Evolutionary conservation across 1,284 basidiomycete genomes (phyloP).

Genomic region (Wallemia hederae): DNA sequence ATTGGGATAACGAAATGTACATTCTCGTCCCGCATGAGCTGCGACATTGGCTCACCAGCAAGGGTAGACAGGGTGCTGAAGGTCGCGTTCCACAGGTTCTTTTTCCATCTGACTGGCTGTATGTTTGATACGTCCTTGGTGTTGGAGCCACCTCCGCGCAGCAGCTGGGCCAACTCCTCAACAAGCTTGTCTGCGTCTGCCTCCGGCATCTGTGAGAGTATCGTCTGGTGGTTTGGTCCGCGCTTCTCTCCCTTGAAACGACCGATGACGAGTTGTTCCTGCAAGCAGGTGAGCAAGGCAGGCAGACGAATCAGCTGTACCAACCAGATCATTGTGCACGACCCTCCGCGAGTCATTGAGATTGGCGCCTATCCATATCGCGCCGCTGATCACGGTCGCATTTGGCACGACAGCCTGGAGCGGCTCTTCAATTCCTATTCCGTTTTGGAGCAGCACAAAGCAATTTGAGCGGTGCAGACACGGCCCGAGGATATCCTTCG

Average conservation of each 20-base stretch:
- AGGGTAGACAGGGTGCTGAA: neutral
- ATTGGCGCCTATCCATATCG: conserved; percentile 8
- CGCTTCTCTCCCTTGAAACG: neutral
- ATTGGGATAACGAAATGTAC: neutral
- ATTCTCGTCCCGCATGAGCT: neutral
- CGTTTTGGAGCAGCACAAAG: conserved; percentile 20
- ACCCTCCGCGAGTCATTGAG: neutral
- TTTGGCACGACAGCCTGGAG: conserved; percentile 14
- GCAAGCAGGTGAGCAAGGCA: neutral
- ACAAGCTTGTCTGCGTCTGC: neutral
- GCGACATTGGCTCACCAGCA: neutral
- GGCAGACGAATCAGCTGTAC: neutral
- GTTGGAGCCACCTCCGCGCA: conserved; percentile 15
- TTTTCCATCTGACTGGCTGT: conserved; percentile 21
- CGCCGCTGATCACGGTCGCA: conserved; percentile 16
- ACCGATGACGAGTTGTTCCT: neutral
- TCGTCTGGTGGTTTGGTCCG: neutral
- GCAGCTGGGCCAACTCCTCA: conserved; percentile 11
- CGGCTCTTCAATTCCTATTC: conserved; percentile 18
- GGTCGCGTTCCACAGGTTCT: conserved; percentile 7
- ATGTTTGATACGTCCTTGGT: conserved; percentile 18
- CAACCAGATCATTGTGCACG: neutral
- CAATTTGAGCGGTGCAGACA: conserved; percentile 10
- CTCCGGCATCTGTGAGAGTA: neutral
- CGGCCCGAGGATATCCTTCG: conserved; percentile 14